A percentile compares a stretch with the other conserved stretches of the same genome.
phyloP scores from a whole-genome alignment of 2,329 filamentous ascomycete species.

The Botrytis aclada region DNA sequence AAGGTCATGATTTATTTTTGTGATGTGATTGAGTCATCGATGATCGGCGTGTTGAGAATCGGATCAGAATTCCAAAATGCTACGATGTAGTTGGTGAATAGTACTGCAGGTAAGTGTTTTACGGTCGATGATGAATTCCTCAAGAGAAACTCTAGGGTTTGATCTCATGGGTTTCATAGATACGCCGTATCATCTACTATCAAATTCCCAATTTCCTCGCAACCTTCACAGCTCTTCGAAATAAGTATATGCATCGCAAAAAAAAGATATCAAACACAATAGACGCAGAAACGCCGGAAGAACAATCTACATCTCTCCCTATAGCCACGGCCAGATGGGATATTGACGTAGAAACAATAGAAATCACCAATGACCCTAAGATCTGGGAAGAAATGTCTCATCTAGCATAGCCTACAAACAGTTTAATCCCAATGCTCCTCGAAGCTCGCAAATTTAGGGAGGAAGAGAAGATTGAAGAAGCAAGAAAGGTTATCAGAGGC shows the following conservation, averaged over 20 bases:
- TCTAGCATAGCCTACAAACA: not conserved
- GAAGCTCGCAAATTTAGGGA: not conserved
- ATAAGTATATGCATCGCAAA: not conserved
- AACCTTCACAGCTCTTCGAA: not conserved
- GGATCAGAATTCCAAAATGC: not conserved
- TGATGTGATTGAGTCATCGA: not conserved
- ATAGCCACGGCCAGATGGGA: fast-evolving
- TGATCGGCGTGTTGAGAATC: not conserved
- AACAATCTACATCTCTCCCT: fast-evolving
- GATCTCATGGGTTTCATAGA: not conserved
- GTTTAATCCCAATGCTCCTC: not conserved
- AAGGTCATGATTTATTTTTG: not conserved
- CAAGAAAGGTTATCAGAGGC: not conserved
- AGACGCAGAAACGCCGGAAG: not conserved
- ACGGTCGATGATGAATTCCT: not conserved
- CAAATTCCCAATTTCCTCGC: not conserved
- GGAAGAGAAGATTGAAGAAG: not conserved
- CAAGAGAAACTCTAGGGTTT: too few species aligned
- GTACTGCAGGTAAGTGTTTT: not conserved
- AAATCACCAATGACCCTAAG: not conserved
- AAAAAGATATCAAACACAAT: not conserved
- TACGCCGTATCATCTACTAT: fast-evolving
- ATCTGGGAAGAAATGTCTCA: not conserved
- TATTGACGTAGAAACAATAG: not conserved
- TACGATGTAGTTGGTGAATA: not conserved